Base-by-base conservation (phyloP, 345 rosid species). In the Populus pruinosa region DNA sequence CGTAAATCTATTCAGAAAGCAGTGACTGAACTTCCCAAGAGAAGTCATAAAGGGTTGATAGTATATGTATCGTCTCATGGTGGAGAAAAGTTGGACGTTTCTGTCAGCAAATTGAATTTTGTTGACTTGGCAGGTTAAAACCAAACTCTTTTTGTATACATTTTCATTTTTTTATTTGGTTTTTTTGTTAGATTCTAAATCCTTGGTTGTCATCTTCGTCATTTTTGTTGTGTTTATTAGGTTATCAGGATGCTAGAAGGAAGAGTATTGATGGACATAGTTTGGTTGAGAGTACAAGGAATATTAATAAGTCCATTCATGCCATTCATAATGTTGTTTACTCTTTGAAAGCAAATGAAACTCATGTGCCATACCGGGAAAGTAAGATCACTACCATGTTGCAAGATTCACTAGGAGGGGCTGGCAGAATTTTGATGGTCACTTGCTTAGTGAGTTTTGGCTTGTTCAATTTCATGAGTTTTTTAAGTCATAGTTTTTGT, bases 341-440 rank as follows among this genome's bases (percentile, higher is more conserved):
- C 75, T 89, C 98, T 62, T 81, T 94, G 71, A 91, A 81, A 71
- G 87, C 88, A 50, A 89, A 88, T 72, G 94, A 89, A 69, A 75
- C 76, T 25, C 92, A 88, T 72, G 88, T 94, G 44, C 97, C 95
- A 29, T 94, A 89, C 80, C 88, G 97, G 33, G 97, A 91, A 83
- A 94, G 92, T 79, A 91, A 87, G 81, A 86, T 94, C 41, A 90
- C 94, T 49, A 91, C 84, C 65, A 81, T 94, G 91, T 77, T 92
- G 84, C 89, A 88, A 74, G 92, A 91, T 71, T 94, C 95, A 25
- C 77, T 94, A 18, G 86, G 88, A 80, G 87, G 93, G 72, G 71
- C 69, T 64, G 85, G 79, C 81, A 82, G 55, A 81, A 80, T 88
- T 11, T 73, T 89, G 89, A 78, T 91, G 68, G 74, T 94, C 65